Evolutionary conservation across 495 filamentous ascomycete species (phyloP).

Genomic region (Pyronema omphalodes): DNA sequence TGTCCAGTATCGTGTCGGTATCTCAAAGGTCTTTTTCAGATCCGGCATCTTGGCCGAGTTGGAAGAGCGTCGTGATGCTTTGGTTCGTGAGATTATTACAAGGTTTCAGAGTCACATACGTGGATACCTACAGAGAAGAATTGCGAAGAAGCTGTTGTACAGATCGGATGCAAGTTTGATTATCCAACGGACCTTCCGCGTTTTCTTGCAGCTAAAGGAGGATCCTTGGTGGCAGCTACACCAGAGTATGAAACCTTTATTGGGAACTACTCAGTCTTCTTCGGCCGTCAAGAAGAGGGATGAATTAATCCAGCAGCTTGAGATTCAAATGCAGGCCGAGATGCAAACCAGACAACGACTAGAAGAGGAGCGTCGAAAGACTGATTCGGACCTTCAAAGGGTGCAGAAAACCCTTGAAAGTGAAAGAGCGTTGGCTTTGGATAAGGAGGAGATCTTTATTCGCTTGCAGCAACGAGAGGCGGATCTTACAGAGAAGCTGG

Average conservation of each 20-base stretch:
- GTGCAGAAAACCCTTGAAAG: conserved; percentile 88
- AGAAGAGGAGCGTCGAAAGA: conserved; percentile 80
- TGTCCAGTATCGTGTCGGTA: conserved; percentile 74
- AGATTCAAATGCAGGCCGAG: conserved; percentile 65
- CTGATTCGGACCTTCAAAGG: conserved; percentile 67
- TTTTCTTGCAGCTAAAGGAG: conserved; percentile 69
- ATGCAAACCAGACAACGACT: conserved; percentile 54
- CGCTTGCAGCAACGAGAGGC: conserved; percentile 74
- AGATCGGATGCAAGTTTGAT: conserved; percentile 87
- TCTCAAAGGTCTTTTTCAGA: conserved; percentile 97
- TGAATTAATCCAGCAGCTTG: conserved; percentile 73
- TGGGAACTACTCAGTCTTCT: conserved; percentile 67
- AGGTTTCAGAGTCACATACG: conserved; percentile 84
- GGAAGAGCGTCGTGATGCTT: conserved; percentile 79
- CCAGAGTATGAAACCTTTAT: conserved; percentile 83
- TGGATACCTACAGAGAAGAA: conserved; percentile 71
- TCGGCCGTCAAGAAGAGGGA: conserved; percentile 86
- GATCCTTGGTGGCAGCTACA: conserved; percentile 96
- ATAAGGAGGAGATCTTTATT: conserved; percentile 98
- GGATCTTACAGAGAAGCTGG: conserved; percentile 77
- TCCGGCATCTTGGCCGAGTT: conserved; percentile 91
- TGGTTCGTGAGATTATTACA: conserved; percentile 83
- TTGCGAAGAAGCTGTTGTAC: conserved; percentile 81
- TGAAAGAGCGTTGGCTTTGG: conserved; percentile 79
- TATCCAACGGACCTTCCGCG: conserved; percentile 80